Conservation (phyloP, 345 rosid species). For the Euphorbia tirucalli region DNA sequence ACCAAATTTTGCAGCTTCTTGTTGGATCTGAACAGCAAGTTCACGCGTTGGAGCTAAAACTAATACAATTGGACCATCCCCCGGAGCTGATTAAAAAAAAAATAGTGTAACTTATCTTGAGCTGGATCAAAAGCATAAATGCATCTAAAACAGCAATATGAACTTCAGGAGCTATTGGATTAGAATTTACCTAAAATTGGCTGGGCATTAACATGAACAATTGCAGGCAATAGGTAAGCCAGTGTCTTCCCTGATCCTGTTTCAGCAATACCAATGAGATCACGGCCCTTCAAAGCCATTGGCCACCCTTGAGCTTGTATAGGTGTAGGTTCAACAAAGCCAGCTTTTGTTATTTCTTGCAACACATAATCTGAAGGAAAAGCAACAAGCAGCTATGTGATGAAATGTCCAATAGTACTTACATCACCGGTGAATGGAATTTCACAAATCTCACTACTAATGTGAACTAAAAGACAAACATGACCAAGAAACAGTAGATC, state of each 20-base stretch:
- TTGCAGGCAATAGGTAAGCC: constrained; percentile 89
- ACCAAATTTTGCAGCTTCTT: constrained; percentile 94
- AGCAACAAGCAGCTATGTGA: constrained; percentile 10
- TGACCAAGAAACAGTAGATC: neutral
- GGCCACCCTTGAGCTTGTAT: constrained; percentile 99
- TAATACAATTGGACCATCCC: constrained; percentile 97
- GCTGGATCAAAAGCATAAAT: constrained; percentile 1
- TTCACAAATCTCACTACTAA: neutral
- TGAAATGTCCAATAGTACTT: neutral
- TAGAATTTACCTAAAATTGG: constrained; percentile 70
- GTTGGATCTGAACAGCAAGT: constrained; percentile 99
- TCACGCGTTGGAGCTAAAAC: constrained; percentile 99
- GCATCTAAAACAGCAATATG: neutral
- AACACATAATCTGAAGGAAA: constrained; percentile 72
- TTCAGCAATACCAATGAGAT: constrained; percentile 96
- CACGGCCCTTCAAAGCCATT: constrained; percentile 98
- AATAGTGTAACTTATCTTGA: neutral
- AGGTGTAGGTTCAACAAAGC: constrained; percentile 92
- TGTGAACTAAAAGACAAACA: neutral
- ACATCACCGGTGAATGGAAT: neutral
- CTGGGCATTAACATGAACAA: constrained; percentile 97
- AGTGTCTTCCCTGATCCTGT: constrained; percentile 99
- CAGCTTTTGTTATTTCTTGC: constrained; percentile 92
- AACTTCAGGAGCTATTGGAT: constrained; percentile 4
- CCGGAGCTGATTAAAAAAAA: constrained; percentile 58